These are phyloP conservation scores for Penicillium canescens DNA, from an alignment of 495 filamentous ascomycete species.

Conservation along the genomic window DNA sequence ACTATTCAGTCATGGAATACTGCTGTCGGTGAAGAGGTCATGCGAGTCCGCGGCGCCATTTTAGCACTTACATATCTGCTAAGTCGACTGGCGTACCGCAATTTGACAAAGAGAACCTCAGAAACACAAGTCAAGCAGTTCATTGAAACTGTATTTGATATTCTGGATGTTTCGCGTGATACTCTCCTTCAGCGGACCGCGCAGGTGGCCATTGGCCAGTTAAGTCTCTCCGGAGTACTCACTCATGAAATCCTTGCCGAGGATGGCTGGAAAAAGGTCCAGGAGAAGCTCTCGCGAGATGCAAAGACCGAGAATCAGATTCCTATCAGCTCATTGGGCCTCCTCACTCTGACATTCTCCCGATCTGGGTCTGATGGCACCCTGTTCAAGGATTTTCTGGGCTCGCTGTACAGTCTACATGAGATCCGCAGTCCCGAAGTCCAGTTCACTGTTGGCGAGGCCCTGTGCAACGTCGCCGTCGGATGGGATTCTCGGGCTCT, in stretches of 20 bases:
- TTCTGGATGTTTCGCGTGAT: conserved; percentile 54
- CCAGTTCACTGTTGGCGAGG: conserved; percentile 87
- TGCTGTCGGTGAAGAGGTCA: conserved; percentile 60
- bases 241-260: conserved; percentile 36
- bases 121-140: conserved; percentile 38
- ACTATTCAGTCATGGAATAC: conserved; percentile 50
- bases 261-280: conserved; percentile 42
- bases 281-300: conserved; percentile 59
- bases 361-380: conserved; percentile 30
- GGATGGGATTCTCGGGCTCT: conserved; percentile 76
- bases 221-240: conserved; percentile 70
- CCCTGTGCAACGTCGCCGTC: conserved; percentile 70
- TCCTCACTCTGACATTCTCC: conserved; percentile 55
- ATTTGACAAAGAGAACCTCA: conserved; percentile 27
- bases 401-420: conserved; percentile 70
- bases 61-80: conserved; percentile 58
- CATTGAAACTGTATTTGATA: conserved; percentile 41
- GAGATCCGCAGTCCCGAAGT: conserved; percentile 81
- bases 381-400: conserved; percentile 47
- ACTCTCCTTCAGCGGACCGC: conserved; percentile 58
- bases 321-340: conserved; percentile 74
- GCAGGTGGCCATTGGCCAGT: conserved; percentile 67
- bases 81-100: conserved; percentile 57
- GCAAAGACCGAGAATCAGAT: conserved; percentile 82
- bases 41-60: conserved; percentile 61